Conservation (phyloP, 495 filamentous ascomycete species). For the Elaphomyces granulatus region DNA sequence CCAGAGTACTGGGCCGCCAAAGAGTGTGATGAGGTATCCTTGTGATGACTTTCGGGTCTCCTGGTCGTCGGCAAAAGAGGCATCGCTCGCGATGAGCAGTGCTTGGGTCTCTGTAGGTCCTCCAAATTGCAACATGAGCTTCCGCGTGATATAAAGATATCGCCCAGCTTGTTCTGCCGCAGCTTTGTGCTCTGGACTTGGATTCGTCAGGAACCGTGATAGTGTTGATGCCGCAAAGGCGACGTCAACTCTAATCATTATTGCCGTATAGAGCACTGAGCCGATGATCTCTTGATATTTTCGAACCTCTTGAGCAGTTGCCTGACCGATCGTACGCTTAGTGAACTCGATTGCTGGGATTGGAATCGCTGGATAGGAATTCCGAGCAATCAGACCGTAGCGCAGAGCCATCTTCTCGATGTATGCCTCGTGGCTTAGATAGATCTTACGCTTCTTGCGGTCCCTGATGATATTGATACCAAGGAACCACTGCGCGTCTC, state of each 20-base stretch:
- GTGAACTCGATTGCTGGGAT: not conserved
- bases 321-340: not conserved
- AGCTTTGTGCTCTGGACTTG: not conserved
- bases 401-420: not conserved
- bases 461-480: not conserved
- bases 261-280: no score
- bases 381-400: not conserved
- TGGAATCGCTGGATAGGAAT: not conserved
- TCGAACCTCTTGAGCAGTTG: slow-evolving; percentile 3
- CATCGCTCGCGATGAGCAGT: slow-evolving; percentile 2
- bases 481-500: slow-evolving; percentile 1
- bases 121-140: not conserved
- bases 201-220: slow-evolving; percentile 3
- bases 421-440: not conserved
- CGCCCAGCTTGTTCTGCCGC: not conserved
- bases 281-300: no score
- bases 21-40: slow-evolving; percentile 3
- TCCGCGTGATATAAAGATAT: slow-evolving; percentile 2
- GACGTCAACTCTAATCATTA: no score
- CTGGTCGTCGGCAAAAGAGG: slow-evolving; percentile 3
- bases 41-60: slow-evolving; percentile 3
- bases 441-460: not conserved
- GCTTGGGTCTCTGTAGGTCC: not conserved
- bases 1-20: slow-evolving; percentile 1
- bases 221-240: slow-evolving; percentile 1